phyloP scores from a whole-genome alignment of 768 basidiomycete genomes.

The Trametes coccinea region DNA sequence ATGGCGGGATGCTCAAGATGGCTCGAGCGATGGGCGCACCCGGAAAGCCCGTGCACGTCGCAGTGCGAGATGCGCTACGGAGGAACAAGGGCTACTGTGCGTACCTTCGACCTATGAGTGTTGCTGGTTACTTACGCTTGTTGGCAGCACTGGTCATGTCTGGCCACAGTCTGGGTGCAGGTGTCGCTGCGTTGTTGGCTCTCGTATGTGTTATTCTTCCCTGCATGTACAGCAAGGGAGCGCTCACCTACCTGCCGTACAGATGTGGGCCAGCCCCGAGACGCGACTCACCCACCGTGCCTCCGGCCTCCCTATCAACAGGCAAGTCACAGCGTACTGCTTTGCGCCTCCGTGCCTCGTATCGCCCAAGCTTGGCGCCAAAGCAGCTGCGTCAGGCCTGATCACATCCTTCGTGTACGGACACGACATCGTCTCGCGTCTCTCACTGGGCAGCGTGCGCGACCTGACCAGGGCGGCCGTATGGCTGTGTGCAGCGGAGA shows the following conservation, averaged over 20 bases:
- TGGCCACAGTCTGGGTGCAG: slow-evolving; percentile 84
- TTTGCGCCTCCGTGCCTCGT: slow-evolving; percentile 80
- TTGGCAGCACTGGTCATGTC: slow-evolving; percentile 66
- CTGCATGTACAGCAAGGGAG: not conserved
- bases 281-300: slow-evolving; percentile 69
- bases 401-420: slow-evolving; percentile 82
- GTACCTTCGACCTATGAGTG: slow-evolving; percentile 27
- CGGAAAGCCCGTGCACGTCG: slow-evolving; percentile 75
- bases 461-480: slow-evolving; percentile 73
- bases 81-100: slow-evolving; percentile 72
- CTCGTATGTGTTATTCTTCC: slow-evolving; percentile 47
- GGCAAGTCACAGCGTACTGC: slow-evolving; percentile 72
- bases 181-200: slow-evolving; percentile 73
- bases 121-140: not conserved
- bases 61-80: slow-evolving; percentile 67
- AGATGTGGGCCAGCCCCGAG: slow-evolving; percentile 87
- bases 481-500: slow-evolving; percentile 78
- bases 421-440: slow-evolving; percentile 75
- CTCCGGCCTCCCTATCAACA: slow-evolving; percentile 67
- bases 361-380: slow-evolving; percentile 58
- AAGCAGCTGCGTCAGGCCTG: slow-evolving; percentile 58
- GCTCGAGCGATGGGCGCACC: slow-evolving; percentile 75
- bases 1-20: slow-evolving; percentile 80
- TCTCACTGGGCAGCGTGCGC: slow-evolving; percentile 75
- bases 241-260: not conserved